Evolutionary conservation across 257 asterid species (phyloP).

Genomic region (Osmanthus fragrans): DNA sequence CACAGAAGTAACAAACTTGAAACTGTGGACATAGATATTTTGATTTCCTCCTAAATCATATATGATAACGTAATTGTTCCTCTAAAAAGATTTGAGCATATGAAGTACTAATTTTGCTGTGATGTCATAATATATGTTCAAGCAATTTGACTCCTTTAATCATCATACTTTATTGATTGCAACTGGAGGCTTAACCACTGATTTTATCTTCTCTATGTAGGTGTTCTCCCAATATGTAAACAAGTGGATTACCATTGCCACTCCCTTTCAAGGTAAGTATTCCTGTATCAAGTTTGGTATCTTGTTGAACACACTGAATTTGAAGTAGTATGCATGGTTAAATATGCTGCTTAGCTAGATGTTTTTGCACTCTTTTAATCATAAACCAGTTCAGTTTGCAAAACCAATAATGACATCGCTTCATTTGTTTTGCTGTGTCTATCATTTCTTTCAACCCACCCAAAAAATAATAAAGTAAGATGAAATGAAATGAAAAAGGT

Average conservation of each 20-base stretch:
- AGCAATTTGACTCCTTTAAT: not conserved
- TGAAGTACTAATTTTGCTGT: not conserved
- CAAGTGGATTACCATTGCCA: conserved; percentile 82
- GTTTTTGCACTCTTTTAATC: not conserved
- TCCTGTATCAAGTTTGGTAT: not conserved
- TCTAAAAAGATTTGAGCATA: not conserved
- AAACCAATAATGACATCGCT: not conserved
- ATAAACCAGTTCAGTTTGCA: not conserved
- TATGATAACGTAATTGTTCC: not conserved
- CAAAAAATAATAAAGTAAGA: not conserved
- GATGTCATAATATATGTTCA: not conserved
- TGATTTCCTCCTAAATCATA: not conserved
- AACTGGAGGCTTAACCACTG: conserved; percentile 23
- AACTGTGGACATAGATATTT: not conserved
- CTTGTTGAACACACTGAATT: not conserved
- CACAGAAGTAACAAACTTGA: not conserved
- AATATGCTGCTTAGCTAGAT: not conserved
- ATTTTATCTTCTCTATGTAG: conserved; percentile 40
- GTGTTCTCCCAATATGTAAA: conserved; percentile 68
- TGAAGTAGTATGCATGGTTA: not conserved
- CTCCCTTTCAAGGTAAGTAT: conserved; percentile 81
- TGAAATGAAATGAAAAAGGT: not conserved
- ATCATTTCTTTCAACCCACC: not conserved
- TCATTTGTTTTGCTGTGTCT: not conserved
- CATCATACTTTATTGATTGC: conserved; percentile 3